Evolutionary conservation across 257 asterid species (phyloP), one percentile per base, ranked within the genome.

Genomic region (Ilex aquifolium): DNA sequence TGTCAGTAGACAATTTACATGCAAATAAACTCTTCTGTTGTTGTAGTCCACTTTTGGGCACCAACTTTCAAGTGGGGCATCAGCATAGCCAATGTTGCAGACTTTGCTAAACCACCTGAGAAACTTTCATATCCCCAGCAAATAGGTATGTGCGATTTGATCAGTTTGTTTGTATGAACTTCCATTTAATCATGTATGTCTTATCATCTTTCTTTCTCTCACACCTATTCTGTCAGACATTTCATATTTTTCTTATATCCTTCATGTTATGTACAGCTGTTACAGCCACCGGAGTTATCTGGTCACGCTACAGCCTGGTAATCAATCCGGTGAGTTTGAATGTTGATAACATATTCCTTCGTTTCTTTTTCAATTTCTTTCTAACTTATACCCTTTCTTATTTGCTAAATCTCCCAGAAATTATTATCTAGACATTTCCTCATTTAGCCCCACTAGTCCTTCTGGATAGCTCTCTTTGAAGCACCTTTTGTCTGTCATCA

Each of bases 51-150:
- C 1, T 46, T 46, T 14, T 46, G 52, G 52, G 94, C 94, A 36
- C 94, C 94, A 39, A 85, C 94, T 57, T 85, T 83, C 76, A 85
- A 85, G 79, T 85, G 94, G 94, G 90, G 94, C 69, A 85, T 85
- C 69, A 85, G 85, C 76, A 83, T 85, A 50, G 94, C 94, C 66
- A 85, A 85, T 72, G 60, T 85, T 66, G 90, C 83, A 0, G 94
- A 85, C 78, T 82, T 77, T 2, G 27, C 32, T 44, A 85, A 85
- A 63, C 94, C 94, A 57, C 86, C 94, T 0, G 90, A 85, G 83
- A 80, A 83, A 76, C 74, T 85, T 75, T 85, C 94, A 27, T 81
- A 70, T 44, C 90, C 90, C 63, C 90, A 83, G 64, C 90, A 83
- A 64, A 79, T 81, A 44, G 90, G 90, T 81, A 64, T 74, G 75